Percentiles rank a stretch among this genome's conserved stretches.
Evolutionary conservation across 2,329 filamentous ascomycete species (phyloP).

Genomic region (Colletotrichum salicis): DNA sequence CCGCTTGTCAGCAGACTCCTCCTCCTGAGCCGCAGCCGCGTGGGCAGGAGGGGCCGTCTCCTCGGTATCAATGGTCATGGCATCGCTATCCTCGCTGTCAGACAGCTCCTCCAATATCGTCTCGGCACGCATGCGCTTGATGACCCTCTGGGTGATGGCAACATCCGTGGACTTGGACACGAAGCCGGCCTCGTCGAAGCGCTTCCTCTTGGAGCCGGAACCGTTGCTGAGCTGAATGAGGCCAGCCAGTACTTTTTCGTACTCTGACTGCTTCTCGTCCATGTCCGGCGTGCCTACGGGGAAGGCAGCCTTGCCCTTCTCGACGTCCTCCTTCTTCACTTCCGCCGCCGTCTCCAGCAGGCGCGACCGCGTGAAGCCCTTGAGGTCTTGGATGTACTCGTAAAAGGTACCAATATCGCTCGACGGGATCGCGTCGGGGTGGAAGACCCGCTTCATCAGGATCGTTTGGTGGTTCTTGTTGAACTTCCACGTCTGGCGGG

Average conservation of each 20-base stretch:
- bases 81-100: conserved; percentile 55
- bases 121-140: conserved; percentile 73
- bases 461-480: conserved; percentile 92
- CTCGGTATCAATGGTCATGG: conserved; percentile 40
- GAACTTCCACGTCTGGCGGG: conserved; percentile 86
- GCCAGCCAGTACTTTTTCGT: conserved; percentile 64
- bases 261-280: conserved; percentile 64
- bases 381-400: conserved; percentile 81
- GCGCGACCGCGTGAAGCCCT: conserved; percentile 77
- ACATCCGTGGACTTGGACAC: conserved; percentile 60
- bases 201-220: conserved; percentile 57
- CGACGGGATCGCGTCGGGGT: conserved; percentile 75
- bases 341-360: conserved; percentile 74
- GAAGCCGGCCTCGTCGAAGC: conserved; percentile 64
- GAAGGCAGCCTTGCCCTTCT: conserved; percentile 59
- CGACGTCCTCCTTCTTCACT: conserved; percentile 65
- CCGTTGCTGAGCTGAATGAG: conserved; percentile 53
- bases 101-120: conserved; percentile 66
- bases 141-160: conserved; percentile 64
- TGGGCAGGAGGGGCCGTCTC: conserved; percentile 13
- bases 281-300: conserved; percentile 59
- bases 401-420: conserved; percentile 76
- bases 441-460: conserved; percentile 84
- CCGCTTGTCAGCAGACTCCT: conserved; percentile 49
- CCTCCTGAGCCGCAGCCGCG: conserved; percentile 38